phyloP scores from a whole-genome alignment of 2,329 filamentous ascomycete species.

The Pyrenochaeta sp. region DNA sequence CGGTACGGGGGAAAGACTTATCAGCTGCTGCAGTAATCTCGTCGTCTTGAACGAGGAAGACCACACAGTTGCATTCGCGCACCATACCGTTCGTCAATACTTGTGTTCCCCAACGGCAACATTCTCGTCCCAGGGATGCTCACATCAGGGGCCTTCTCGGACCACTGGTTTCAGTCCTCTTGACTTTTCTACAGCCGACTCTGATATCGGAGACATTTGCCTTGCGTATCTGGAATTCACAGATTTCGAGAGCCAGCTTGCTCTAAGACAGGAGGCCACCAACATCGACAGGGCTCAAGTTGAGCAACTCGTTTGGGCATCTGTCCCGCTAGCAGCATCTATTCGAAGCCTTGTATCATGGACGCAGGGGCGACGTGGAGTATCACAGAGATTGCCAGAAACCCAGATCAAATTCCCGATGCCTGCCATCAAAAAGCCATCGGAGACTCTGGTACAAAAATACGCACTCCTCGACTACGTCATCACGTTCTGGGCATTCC shows the following conservation, averaged over 20 bases:
- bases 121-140: not conserved
- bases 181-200: not conserved
- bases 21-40: not conserved
- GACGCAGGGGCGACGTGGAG: not conserved
- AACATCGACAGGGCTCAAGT: not conserved
- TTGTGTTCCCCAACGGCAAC: not conserved
- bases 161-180: not conserved
- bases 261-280: not conserved
- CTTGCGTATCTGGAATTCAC: not conserved
- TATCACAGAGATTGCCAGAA: not conserved
- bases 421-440: not conserved
- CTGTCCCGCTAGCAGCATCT: not conserved
- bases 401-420: not conserved
- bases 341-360: not conserved
- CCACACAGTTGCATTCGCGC: not conserved
- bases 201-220: not conserved
- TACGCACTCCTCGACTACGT: conserved; percentile 4
- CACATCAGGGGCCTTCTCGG: not conserved
- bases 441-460: not conserved
- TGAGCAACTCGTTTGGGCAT: not conserved
- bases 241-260: not conserved
- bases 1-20: not conserved
- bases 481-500: not conserved
- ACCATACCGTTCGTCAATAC: not conserved
- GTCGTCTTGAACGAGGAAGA: conserved; percentile 1